Conservation (phyloP, 257 asterid genomes). For the Nemophila menziesii region DNA sequence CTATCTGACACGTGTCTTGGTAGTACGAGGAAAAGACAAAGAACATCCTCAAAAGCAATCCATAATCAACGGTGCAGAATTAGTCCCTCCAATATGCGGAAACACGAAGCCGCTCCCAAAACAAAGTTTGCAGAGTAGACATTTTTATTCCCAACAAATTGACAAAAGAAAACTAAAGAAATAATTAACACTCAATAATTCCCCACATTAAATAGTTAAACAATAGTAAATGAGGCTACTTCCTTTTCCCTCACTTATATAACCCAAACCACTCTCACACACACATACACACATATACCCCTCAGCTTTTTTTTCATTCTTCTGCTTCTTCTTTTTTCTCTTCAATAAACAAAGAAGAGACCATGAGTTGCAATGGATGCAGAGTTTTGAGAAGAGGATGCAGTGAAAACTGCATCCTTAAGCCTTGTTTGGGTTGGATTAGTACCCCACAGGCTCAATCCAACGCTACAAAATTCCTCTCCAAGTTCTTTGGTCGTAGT, state of each 20-base stretch:
- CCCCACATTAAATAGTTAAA: conserved; percentile 12
- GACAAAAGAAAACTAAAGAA: background rate
- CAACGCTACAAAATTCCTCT: conserved; percentile 77
- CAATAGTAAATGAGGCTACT: too few relatives aligned
- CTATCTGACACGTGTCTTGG: background rate
- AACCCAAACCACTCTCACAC: conserved; percentile 10
- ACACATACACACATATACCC: background rate
- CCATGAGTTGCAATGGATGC: conserved; percentile 99
- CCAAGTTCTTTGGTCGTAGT: conserved; percentile 89
- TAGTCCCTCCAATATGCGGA: background rate
- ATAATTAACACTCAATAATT: conserved; percentile 7
- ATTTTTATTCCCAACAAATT: too few relatives aligned
- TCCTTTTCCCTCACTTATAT: conserved; percentile 24
- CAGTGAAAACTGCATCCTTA: conserved; percentile 49
- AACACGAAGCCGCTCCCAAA: conserved; percentile 4
- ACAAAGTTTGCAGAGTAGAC: background rate
- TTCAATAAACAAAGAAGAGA: conserved; percentile 7
- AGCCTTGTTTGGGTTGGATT: conserved; percentile 80
- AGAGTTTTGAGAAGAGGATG: conserved; percentile 72
- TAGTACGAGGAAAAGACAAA: background rate
- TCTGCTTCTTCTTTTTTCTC: conserved; percentile 3
- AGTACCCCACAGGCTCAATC: conserved; percentile 50
- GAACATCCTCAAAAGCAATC: background rate
- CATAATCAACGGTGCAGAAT: conserved; percentile 1
- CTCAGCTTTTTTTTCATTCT: background rate